Base-by-base conservation (phyloP, 2,329 filamentous ascomycete species). In the Venturia carpophila region DNA sequence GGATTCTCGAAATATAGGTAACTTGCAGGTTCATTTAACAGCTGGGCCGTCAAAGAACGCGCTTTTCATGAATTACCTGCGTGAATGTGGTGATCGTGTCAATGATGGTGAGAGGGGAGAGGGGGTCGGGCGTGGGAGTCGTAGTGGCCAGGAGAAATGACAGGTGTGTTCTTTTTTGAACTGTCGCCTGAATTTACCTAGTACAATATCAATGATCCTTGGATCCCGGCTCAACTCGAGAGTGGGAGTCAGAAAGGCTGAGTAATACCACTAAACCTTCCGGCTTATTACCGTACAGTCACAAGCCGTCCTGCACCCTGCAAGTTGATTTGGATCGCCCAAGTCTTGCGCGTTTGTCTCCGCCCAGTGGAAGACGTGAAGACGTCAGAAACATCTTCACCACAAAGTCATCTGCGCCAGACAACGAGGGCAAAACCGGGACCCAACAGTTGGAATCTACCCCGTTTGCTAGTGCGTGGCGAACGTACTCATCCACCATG, bases 1-100 rank as follows among this genome's bases (percentile, higher is more conserved):
- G 81, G 77, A 83, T 82, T 81, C 80, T 83, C 79, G 80, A 78
- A 77, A 80, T 75, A 76, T 81, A 79, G 75, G 79, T 79, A 79
- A 79, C 80, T 81, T 92, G 91, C 92, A 97, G 91, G 91, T 94
- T 96, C 92, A 96, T 96, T 91, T 93, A 91, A 95, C 91, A 92
- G 91, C 88, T 70, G 68, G 75, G 87, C 87, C 90, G 90, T 83
- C 91, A 94, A 75, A 88, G 82, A 91, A 96, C 91, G 91, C 91
- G 91, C 91, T 77, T 15, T 24, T 19, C 15, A 41, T 21, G 63
- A 24, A 65, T 60, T 21, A 56, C n/a, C n/a, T 27, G 11, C 17
- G 42, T 19, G 15, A 49, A 58, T 15, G n/a, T 39, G 30, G 43
- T n/a, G 30, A 37, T 34, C 3, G 5, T 34, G 27, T 58, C 27